Evolutionary conservation across 2,329 filamentous ascomycete genomes (phyloP).

Genomic region (Pseudocercospora pini-densiflorae): DNA sequence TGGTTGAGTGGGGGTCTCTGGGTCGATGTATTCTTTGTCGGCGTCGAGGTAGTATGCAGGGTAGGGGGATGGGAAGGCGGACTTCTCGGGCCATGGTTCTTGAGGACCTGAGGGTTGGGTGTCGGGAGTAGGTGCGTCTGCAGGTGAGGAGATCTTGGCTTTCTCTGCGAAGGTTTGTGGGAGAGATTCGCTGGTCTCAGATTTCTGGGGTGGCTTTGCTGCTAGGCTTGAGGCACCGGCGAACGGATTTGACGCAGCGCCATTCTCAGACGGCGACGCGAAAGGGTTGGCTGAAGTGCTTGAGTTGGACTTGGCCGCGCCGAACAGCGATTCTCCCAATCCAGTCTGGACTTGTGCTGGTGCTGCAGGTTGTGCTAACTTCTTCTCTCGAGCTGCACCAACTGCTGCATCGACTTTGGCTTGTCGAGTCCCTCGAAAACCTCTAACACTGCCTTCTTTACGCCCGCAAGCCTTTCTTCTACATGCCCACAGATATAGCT

Average conservation of each 20-base stretch:
- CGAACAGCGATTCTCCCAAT: constrained; percentile 73
- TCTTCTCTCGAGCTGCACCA: constrained; percentile 34
- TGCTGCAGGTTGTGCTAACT: constrained; percentile 38
- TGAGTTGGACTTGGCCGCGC: constrained; percentile 55
- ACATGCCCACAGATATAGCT: constrained; percentile 87
- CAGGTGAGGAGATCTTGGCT: constrained; percentile 36
- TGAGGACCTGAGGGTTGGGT: constrained; percentile 36
- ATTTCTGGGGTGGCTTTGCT: constrained; percentile 49
- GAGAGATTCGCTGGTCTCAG: constrained; percentile 23
- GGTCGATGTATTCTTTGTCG: constrained; percentile 85
- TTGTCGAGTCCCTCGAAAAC: constrained; percentile 69
- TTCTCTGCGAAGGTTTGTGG: constrained; percentile 40
- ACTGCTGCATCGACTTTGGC: constrained; percentile 19
- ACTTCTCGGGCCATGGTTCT: constrained; percentile 75
- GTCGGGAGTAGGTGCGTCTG: constrained; percentile 33
- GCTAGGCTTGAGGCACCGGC: constrained; percentile 48
- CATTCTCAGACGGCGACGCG: constrained; percentile 47
- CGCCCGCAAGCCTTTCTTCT: constrained; percentile 76
- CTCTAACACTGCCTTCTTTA: constrained; percentile 80
- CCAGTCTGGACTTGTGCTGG: constrained; percentile 32
- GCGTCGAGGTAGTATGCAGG: constrained; percentile 81
- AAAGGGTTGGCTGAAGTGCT: constrained; percentile 63
- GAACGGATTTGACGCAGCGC: constrained; percentile 61
- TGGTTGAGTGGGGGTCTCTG: constrained; percentile 52
- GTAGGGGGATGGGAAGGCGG: constrained; percentile 71